These are phyloP conservation scores for Didymella segeticola DNA, from an alignment of 2,329 filamentous ascomycete species.

Conservation along the genomic window DNA sequence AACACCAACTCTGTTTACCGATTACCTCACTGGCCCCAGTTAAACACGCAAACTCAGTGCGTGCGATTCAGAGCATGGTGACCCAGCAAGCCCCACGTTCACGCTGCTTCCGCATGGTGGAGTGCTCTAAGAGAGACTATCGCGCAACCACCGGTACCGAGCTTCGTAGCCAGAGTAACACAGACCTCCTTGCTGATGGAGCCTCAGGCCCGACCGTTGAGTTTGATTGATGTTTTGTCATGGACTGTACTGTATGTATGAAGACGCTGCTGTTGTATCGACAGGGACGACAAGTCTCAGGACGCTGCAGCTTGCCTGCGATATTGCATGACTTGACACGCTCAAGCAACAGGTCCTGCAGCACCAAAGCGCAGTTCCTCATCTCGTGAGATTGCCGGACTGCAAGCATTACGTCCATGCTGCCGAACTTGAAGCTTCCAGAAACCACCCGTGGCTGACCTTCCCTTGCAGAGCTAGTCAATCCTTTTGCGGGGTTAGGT, in stretches of 20 bases:
- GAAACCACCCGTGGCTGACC: slow-evolving; percentile 34
- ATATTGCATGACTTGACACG: slow-evolving; percentile 4
- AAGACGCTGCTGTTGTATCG: slow-evolving; percentile 19
- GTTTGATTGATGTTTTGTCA: slow-evolving; percentile 24
- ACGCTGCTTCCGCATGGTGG: slow-evolving; percentile 33
- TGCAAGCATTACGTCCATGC: slow-evolving; percentile 18
- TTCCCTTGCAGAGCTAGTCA: slow-evolving; percentile 36
- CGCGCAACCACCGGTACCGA: slow-evolving; percentile 40
- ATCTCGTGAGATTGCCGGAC: slow-evolving; percentile 31
- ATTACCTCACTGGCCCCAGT: slow-evolving; percentile 7
- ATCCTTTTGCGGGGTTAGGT: slow-evolving; percentile 42
- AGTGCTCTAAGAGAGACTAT: slow-evolving; percentile 34
- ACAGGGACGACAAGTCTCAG: slow-evolving; percentile 12
- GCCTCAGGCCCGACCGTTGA: slow-evolving; percentile 23
- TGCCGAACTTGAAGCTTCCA: slow-evolving; percentile 19
- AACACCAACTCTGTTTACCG: neutral
- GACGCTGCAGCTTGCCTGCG: slow-evolving; percentile 13
- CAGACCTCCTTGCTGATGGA: slow-evolving; percentile 33
- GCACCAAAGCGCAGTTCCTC: slow-evolving; percentile 7
- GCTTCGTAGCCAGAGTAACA: slow-evolving; percentile 33
- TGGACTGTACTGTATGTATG: too few species aligned
- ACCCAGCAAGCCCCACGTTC: slow-evolving; percentile 22
- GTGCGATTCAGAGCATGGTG: slow-evolving; percentile 10
- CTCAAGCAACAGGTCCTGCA: slow-evolving; percentile 20
- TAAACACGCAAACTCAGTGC: slow-evolving; percentile 17